These are phyloP conservation scores for Parasitella parasitica DNA, from an alignment of 371 early-diverging fungal genomes.

Conservation along the genomic window DNA sequence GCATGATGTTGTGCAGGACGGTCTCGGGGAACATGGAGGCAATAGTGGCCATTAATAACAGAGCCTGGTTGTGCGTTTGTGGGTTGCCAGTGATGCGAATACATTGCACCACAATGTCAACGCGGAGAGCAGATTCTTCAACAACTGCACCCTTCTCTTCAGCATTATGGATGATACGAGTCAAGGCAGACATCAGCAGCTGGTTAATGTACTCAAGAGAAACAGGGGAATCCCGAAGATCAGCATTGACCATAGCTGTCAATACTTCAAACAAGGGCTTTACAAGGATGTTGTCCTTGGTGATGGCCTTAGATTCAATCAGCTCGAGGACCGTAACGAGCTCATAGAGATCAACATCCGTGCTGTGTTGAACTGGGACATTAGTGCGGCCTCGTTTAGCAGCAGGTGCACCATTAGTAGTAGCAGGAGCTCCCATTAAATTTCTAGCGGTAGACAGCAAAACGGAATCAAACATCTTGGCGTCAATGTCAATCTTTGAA, in stretches of 20 bases:
- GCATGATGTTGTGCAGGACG: constrained; percentile 92
- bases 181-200: constrained; percentile 73
- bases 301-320: constrained; percentile 61
- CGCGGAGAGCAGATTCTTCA: constrained; percentile 60
- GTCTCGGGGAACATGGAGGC: constrained; percentile 80
- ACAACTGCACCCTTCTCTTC: constrained; percentile 44
- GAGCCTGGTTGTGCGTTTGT: constrained; percentile 91
- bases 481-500: constrained; percentile 52
- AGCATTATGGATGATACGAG: constrained; percentile 63
- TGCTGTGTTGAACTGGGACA: constrained; percentile 14
- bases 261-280: constrained; percentile 77
- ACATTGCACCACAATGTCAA: constrained; percentile 87
- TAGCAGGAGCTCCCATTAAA: constrained; percentile 13
- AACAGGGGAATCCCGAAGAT: constrained; percentile 53
- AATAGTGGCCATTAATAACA: constrained; percentile 87
- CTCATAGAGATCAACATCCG: constrained; percentile 49
- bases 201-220: constrained; percentile 90
- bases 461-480: constrained; percentile 38
- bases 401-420: constrained; percentile 9
- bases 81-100: constrained; percentile 90
- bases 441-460: constrained; percentile 26
- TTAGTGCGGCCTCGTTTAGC: constrained; percentile 35
- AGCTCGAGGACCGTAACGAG: constrained; percentile 71
- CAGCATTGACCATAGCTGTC: constrained; percentile 64
- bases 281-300: constrained; percentile 49